A percentile compares a stretch with the other conserved stretches of the same genome.
phyloP scores from a whole-genome alignment of 2,329 filamentous ascomycete genomes.

The Xylariaceae sp. region DNA sequence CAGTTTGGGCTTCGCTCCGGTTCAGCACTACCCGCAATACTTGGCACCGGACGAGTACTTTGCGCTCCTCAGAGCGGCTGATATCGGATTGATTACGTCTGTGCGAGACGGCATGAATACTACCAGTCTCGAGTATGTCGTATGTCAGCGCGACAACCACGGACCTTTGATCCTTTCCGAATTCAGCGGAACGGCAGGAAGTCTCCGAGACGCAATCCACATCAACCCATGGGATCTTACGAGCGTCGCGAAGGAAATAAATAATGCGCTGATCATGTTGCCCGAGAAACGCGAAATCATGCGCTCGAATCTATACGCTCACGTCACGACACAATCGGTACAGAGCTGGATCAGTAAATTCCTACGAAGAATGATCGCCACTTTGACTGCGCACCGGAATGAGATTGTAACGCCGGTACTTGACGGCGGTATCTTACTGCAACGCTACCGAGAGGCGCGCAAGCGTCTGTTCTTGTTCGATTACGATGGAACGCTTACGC shows the following conservation, averaged over 20 bases:
- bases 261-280: conserved; percentile 74
- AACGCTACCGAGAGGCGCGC: conserved; percentile 66
- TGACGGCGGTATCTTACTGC: conserved; percentile 66
- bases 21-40: conserved; percentile 94
- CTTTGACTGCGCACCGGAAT: conserved; percentile 71
- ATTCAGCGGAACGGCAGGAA: conserved; percentile 90
- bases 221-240: conserved; percentile 95
- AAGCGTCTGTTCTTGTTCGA: conserved; percentile 97
- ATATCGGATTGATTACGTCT: conserved; percentile 91
- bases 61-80: conserved; percentile 80
- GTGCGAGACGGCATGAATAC: conserved; percentile 98
- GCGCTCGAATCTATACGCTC: conserved; percentile 70
- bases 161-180: conserved; percentile 91
- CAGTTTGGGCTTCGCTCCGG: conserved; percentile 80
- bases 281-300: conserved; percentile 59
- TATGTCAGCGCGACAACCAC: conserved; percentile 82
- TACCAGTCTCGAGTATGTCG: conserved; percentile 87
- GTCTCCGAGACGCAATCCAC: conserved; percentile 78
- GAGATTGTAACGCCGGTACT: conserved; percentile 74
- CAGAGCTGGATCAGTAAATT: conserved; percentile 80
- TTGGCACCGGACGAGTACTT: conserved; percentile 88
- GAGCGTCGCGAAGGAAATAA: conserved; percentile 77
- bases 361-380: conserved; percentile 71
- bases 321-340: conserved; percentile 81
- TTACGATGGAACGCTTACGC: conserved; percentile 94